Evolutionary conservation across 2,329 filamentous ascomycete species (phyloP).

Genomic region (Botrytis fragariae): DNA sequence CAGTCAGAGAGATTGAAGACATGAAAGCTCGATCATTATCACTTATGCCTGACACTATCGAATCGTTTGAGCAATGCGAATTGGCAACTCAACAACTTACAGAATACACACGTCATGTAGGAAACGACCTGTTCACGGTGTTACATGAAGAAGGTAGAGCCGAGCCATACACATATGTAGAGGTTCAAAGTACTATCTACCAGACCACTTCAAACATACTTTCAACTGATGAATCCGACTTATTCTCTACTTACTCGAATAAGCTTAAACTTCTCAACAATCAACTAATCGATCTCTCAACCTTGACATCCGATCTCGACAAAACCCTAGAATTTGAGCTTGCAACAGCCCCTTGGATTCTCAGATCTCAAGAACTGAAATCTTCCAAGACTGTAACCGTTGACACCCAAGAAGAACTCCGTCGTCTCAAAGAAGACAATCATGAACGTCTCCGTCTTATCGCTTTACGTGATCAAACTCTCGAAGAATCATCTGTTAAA

Average conservation of each 20-base stretch:
- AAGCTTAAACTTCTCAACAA: constrained; percentile 64
- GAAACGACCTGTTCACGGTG: constrained; percentile 60
- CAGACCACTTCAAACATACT: constrained; percentile 53
- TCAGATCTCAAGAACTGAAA: constrained; percentile 77
- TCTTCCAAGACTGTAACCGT: constrained; percentile 76
- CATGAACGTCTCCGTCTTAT: constrained; percentile 71
- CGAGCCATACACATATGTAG: constrained; percentile 63
- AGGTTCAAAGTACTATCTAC: constrained; percentile 64
- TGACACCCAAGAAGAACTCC: constrained; percentile 82
- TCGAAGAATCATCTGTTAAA: constrained; percentile 85
- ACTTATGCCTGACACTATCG: constrained; percentile 63
- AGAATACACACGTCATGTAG: constrained; percentile 63
- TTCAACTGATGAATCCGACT: constrained; percentile 59
- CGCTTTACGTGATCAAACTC: constrained; percentile 72
- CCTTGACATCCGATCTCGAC: constrained; percentile 66
- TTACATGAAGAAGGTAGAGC: constrained; percentile 70
- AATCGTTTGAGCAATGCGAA: constrained; percentile 70
- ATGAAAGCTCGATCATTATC: constrained; percentile 73
- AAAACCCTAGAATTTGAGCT: constrained; percentile 78
- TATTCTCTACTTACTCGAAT: constrained; percentile 65
- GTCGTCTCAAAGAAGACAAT: constrained; percentile 75
- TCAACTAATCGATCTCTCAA: constrained; percentile 67
- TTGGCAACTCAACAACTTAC: constrained; percentile 62
- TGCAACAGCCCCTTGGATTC: constrained; percentile 74
- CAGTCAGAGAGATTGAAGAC: constrained; percentile 73